Conservation (phyloP, 108 stramenopile species). For the Nitzschia palea region DNA sequence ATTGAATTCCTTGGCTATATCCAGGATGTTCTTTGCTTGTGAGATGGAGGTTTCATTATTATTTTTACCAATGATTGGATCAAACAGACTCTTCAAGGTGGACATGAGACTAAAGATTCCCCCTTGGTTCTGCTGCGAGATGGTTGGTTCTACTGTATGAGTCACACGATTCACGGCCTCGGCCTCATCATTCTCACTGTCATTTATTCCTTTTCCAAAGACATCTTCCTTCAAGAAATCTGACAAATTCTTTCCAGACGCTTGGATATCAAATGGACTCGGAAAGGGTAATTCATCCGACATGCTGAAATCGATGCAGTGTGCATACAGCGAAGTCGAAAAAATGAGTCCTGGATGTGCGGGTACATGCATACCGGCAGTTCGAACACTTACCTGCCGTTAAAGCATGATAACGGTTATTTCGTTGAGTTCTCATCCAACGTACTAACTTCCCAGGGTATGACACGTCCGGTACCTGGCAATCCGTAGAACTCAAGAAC, state of each 20-base stretch:
- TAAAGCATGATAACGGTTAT: too few relatives aligned
- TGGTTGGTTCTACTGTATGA: neutral
- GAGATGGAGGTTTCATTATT: neutral
- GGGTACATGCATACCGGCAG: too few relatives aligned
- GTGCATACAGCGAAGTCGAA: too few relatives aligned
- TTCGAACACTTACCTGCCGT: too few relatives aligned
- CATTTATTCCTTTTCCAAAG: neutral
- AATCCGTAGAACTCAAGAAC: too few relatives aligned
- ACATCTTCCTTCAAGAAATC: constrained; percentile 2
- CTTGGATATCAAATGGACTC: constrained; percentile 2
- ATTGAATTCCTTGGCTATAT: constrained; percentile 14
- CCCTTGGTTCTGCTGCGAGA: neutral
- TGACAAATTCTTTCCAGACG: neutral
- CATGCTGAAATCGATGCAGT: neutral
- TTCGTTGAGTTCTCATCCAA: too few relatives aligned
- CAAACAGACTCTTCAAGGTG: neutral
- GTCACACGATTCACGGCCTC: constrained; percentile 14
- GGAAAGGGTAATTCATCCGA: constrained; percentile 2
- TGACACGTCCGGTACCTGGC: too few relatives aligned
- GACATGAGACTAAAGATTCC: neutral
- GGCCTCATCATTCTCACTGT: neutral
- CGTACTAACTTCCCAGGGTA: too few relatives aligned
- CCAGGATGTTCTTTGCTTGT: neutral
- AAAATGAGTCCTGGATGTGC: too few relatives aligned
- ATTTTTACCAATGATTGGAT: neutral